Evolutionary conservation across 495 filamentous ascomycete genomes (phyloP), one percentile per base, ranked within the genome.

Genomic region (Aspergillus sclerotiicarbonarius): DNA sequence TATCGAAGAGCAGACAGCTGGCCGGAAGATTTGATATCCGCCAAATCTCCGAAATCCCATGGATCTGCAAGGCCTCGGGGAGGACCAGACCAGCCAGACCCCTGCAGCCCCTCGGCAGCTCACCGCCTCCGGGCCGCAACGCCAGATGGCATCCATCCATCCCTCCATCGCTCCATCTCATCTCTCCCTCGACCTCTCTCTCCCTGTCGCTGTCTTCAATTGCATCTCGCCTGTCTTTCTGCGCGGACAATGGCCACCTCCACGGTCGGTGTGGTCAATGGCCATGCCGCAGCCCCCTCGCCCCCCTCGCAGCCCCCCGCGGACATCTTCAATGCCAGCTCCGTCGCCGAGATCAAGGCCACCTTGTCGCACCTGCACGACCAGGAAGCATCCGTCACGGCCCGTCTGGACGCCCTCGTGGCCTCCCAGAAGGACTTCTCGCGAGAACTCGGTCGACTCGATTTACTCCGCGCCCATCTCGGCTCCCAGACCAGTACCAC

Each of bases 401-500:
- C 77, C 47, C 86, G 86, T 20, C 85, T 98, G n/a, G 80, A 90
- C 67, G 75, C 80, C 29, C 82, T 96, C 39, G 73, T 96, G 21
- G 80, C 85, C 53, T 89, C 88, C 0, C 92, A 96, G 67, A 85
- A 89, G 51, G 90, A 94, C 65, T 81, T 97, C 44, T 85, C 86
- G 8, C 88, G 90, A 53, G 87, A 95, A 60, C 76, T 98, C 54
- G 82, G 85, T 29, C 87, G 92, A n/a, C 83, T 98, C 37, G 95
- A 98, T 71, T 77, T 96, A 13, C 82, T 96, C 39, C 90, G 95
- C 51, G 92, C 91, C 18, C 86, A 90, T 58, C 84, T 98, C 30
- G 92, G 91, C 54, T 84, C 90, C 13, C 95, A 97, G 60, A 87
- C 88, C n/a, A 87, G 89, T 62, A 85, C 90, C 44, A 90, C 92